Evolutionary conservation across 73 alveolate genomes (phyloP).

Genomic region (Breviolum minutum): DNA sequence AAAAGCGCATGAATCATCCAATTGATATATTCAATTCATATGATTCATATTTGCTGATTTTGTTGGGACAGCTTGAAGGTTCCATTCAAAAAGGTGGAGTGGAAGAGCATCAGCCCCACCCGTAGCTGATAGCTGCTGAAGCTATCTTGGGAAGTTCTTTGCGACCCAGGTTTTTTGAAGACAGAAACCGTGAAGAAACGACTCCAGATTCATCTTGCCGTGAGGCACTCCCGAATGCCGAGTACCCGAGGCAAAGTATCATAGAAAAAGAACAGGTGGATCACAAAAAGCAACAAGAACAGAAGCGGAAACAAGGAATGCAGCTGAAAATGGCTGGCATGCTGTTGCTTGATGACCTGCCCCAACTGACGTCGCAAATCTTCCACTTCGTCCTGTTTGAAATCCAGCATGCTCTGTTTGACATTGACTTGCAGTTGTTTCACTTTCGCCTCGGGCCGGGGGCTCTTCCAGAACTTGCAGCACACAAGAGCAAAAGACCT

Average conservation of each 20-base stretch:
- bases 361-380: slow-evolving; percentile 39
- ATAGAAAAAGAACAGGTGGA: slow-evolving; percentile 59
- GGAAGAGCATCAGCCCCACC: slow-evolving; percentile 5
- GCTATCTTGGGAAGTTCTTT: background rate
- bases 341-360: slow-evolving; percentile 44
- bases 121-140: background rate
- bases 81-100: background rate
- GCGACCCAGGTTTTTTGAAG: background rate
- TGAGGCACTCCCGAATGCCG: slow-evolving; percentile 69
- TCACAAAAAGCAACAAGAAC: slow-evolving; percentile 45
- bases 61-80: too few relatives aligned
- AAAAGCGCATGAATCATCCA: too few relatives aligned
- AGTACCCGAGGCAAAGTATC: slow-evolving; percentile 80
- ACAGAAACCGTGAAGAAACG: background rate
- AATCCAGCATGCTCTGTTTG: slow-evolving; percentile 69
- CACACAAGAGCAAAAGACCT: background rate
- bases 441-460: slow-evolving; percentile 49
- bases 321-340: slow-evolving; percentile 75
- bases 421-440: slow-evolving; percentile 79
- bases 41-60: too few relatives aligned
- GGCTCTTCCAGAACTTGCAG: background rate
- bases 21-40: too few relatives aligned
- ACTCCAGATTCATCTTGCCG: slow-evolving; percentile 6
- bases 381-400: slow-evolving; percentile 56
- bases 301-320: slow-evolving; percentile 74